These are phyloP conservation scores for Phaeosphaeriaceae sp. DNA, from an alignment of 2,329 filamentous ascomycete genomes.

Conservation along the genomic window DNA sequence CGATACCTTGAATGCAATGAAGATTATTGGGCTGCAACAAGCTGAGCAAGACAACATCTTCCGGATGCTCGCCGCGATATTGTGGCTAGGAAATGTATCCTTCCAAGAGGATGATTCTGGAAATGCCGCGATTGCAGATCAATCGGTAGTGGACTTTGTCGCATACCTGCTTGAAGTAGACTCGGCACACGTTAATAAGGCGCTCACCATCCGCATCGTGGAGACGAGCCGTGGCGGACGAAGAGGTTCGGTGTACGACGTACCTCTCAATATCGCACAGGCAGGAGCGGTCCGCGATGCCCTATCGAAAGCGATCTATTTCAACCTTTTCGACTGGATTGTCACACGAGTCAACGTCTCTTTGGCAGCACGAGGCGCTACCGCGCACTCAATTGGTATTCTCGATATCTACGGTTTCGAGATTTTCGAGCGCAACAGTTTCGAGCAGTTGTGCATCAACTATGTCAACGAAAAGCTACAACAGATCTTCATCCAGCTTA, in stretches of 20 bases:
- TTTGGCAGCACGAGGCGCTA: slow-evolving; percentile 76
- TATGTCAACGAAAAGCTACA: slow-evolving; percentile 99
- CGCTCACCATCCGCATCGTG: slow-evolving; percentile 87
- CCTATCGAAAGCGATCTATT: slow-evolving; percentile 93
- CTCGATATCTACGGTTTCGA: slow-evolving; percentile 99
- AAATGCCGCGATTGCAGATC: slow-evolving; percentile 85
- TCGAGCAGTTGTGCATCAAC: slow-evolving; percentile 99
- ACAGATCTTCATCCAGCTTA: slow-evolving; percentile 98
- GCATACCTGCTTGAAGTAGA: slow-evolving; percentile 93
- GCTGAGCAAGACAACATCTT: slow-evolving; percentile 95
- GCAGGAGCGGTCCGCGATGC: slow-evolving; percentile 88
- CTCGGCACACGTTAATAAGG: slow-evolving; percentile 79
- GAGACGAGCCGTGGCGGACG: slow-evolving; percentile 72
- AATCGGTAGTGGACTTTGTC: slow-evolving; percentile 91
- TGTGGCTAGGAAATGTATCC: slow-evolving; percentile 94
- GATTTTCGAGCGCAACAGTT: slow-evolving; percentile 98
- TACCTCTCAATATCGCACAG: slow-evolving; percentile 86
- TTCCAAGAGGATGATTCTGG: slow-evolving; percentile 90
- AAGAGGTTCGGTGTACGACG: slow-evolving; percentile 73
- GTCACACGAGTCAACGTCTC: slow-evolving; percentile 91
- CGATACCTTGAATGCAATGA: slow-evolving; percentile 94
- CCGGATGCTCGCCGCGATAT: slow-evolving; percentile 86
- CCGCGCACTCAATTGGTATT: slow-evolving; percentile 90
- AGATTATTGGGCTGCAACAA: slow-evolving; percentile 86
- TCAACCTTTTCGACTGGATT: slow-evolving; percentile 98